Percentiles rank a stretch among this genome's conserved stretches.
These are phyloP conservation scores for Podospora australis DNA, from an alignment of 495 filamentous ascomycete genomes.

Conservation along the genomic window DNA sequence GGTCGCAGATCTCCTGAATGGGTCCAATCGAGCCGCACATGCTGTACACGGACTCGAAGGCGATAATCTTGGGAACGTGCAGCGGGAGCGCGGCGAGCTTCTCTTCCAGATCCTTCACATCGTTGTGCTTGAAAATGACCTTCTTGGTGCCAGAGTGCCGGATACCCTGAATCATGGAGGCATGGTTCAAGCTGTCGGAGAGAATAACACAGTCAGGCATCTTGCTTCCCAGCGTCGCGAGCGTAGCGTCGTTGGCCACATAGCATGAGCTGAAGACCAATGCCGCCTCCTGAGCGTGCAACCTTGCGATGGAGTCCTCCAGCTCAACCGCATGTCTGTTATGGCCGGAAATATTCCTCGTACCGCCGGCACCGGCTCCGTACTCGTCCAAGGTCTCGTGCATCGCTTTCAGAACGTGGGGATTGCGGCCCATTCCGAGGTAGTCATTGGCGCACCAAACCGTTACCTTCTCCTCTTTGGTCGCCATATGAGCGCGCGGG, in stretches of 20 bases:
- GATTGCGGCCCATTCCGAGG: conserved; percentile 92
- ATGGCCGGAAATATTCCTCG: conserved; percentile 95
- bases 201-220: conserved; percentile 93
- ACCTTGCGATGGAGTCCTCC: conserved; percentile 76
- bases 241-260: conserved; percentile 95
- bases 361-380: conserved; percentile 91
- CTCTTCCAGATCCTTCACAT: conserved; percentile 77
- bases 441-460: conserved; percentile 99
- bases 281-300: conserved; percentile 85
- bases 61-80: conserved; percentile 91
- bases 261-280: conserved; percentile 96
- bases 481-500: conserved; percentile 85
- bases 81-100: conserved; percentile 84
- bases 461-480: conserved; percentile 79
- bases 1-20: conserved; percentile 89
- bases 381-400: conserved; percentile 92
- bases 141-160: conserved; percentile 94
- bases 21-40: conserved; percentile 98
- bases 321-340: conserved; percentile 88
- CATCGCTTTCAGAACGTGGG: conserved; percentile 81
- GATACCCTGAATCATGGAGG: conserved; percentile 99
- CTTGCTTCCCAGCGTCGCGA: conserved; percentile 93
- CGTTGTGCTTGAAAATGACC: conserved; percentile 98
- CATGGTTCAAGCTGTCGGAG: conserved; percentile 92
- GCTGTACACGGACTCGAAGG: conserved; percentile 96